These are phyloP conservation scores for Eucalyptus albens DNA, from an alignment of 345 rosid species.

Conservation along the genomic window DNA sequence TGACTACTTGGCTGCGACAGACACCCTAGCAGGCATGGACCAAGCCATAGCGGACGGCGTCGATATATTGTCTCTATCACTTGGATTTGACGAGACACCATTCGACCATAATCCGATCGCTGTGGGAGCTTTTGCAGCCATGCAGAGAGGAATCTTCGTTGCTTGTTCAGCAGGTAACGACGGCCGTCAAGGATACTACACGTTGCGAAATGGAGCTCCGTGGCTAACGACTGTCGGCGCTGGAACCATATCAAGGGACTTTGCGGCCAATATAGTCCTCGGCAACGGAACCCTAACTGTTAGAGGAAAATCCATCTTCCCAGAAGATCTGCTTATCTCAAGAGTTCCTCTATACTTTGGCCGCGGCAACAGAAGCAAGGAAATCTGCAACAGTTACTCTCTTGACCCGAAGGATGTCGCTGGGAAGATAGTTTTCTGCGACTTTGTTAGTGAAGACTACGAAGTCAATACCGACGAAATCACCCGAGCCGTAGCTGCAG, in stretches of 20 bases:
- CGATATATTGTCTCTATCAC: constrained; percentile 25
- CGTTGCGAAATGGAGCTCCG: constrained; percentile 23
- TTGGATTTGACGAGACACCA: constrained; percentile 13
- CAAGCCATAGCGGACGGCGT: constrained; percentile 44
- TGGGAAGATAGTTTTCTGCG: constrained; percentile 33
- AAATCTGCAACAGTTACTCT: constrained; percentile 7
- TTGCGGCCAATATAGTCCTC: constrained; percentile 12
- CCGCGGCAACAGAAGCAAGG: constrained; percentile 23
- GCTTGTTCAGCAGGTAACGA: constrained; percentile 31
- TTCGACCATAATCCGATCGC: constrained; percentile 31
- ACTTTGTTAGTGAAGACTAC: too few relatives aligned
- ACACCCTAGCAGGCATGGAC: constrained; percentile 39
- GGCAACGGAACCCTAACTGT: constrained; percentile 2
- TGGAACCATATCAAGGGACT: constrained; percentile 23
- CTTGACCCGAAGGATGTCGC: constrained; percentile 14
- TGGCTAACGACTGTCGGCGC: constrained; percentile 34
- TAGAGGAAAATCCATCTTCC: constrained; percentile 22
- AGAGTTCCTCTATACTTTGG: constrained; percentile 20
- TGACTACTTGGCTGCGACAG: constrained; percentile 22
- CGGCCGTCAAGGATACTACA: constrained; percentile 20
- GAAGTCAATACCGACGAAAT: not conserved
- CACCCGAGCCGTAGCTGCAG: constrained; percentile 11
- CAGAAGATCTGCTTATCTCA: constrained; percentile 13
- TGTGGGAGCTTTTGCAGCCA: constrained; percentile 42
- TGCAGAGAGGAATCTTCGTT: constrained; percentile 36